Base-by-base conservation (phyloP, 306 rosid genomes). In the Crotalaria pallida region DNA sequence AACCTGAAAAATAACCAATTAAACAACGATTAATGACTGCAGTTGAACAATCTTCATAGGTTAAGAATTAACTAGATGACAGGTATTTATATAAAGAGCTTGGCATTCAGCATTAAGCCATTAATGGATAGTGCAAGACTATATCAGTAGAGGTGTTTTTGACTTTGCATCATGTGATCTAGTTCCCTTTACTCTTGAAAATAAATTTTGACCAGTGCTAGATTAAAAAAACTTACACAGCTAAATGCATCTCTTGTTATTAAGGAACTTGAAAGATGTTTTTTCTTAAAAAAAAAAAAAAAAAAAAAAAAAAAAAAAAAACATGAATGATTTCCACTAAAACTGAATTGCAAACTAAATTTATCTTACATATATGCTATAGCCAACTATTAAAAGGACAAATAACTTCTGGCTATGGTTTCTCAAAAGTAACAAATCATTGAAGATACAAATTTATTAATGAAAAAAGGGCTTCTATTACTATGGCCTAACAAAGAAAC, bases 1-100 rank as follows among this genome's bases (percentile, higher is more conserved):
- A 49, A 72, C 83, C 88, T 81, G 85, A 63, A 69, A 80, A 81
- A 51, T 50, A 44, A 53, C 11, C 55, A 64, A 53, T 57, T 57
- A 50, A 74, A 33, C 52, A 68, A 17, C 6, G 56, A 67, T 57
- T 43, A 61, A 57, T 71, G 49, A 65, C n/a, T 43, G 70, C 48
- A 45, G 13, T 24, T 26, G 21, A 52, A 26, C n/a, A 48, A 59
- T 31, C 66, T 26, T 44, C 23, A 57, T 44, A 24, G 9, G 41
- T 12, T 58, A 57, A 13, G 19, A 19, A 44, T 13, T 44, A 3
- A 33, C 44, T 33, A 17, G 21, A 16, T 7, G 10, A 22, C 24
- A 43, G 55, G 49, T 17, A 10, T 23, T 64, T 62, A 53, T 66
- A 34, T 31, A 17, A 49, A 53, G 41, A 45, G n/a, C 26, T 33